Evolutionary conservation across 2,329 filamentous ascomycete genomes (phyloP).

Genomic region (Epichloe amarillans): DNA sequence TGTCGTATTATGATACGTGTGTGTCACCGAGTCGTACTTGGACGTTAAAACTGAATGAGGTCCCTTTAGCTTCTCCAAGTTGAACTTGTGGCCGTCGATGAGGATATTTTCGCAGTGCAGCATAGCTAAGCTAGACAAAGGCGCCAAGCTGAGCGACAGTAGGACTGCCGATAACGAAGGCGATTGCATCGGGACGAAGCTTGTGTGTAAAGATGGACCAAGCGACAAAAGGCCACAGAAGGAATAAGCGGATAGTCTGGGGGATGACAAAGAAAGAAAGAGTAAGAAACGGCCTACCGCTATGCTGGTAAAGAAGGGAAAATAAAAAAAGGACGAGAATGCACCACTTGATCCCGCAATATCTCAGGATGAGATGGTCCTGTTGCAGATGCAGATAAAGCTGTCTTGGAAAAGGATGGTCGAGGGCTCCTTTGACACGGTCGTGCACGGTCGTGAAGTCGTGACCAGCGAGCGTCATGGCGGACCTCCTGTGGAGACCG

Average conservation of each 20-base stretch:
- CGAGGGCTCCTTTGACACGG: slow-evolving; percentile 5
- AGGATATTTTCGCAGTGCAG: slow-evolving; percentile 51
- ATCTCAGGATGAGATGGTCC: slow-evolving; percentile 15
- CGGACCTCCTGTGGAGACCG: slow-evolving; percentile 8
- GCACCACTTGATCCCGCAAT: neutral
- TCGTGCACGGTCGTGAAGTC: slow-evolving; percentile 1
- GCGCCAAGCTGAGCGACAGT: slow-evolving; percentile 24
- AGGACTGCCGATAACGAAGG: slow-evolving; percentile 23
- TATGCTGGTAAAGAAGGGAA: neutral
- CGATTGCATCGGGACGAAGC: slow-evolving; percentile 23
- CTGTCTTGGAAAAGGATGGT: slow-evolving; percentile 9
- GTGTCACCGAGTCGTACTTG: slow-evolving; percentile 36
- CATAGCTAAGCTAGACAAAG: slow-evolving; percentile 29
- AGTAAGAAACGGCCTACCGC: neutral
- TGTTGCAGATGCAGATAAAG: slow-evolving; percentile 12
- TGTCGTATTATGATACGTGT: slow-evolving; percentile 52
- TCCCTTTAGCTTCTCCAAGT: slow-evolving; percentile 50
- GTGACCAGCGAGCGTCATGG: slow-evolving; percentile 18
- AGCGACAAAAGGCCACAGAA: neutral
- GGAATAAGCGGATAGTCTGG: neutral
- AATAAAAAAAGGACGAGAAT: neutral
- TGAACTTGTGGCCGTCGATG: slow-evolving; percentile 45
- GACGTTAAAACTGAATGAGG: slow-evolving; percentile 55
- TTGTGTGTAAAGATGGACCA: neutral
- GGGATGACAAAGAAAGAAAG: neutral